phyloP scores from a whole-genome alignment of 257 asterid genomes.

The Eustoma russellianum region DNA sequence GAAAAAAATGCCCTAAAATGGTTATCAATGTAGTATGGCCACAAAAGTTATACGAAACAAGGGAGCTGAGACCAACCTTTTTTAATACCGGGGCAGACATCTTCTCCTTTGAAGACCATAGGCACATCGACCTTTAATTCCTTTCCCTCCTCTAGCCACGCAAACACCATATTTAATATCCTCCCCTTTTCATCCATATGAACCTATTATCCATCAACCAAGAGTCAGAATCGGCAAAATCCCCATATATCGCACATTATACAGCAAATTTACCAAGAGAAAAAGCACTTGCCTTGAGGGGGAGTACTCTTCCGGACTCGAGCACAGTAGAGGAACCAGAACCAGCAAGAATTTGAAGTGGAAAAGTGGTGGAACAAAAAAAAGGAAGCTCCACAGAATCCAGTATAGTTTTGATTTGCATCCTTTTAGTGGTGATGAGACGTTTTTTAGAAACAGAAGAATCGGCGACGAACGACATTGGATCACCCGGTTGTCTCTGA shows the following conservation, averaged over 20 bases:
- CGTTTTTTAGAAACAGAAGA: constrained; percentile 41
- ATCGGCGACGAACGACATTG: constrained; percentile 41
- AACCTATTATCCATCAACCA: constrained; percentile 29
- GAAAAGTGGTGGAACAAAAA: constrained; percentile 76
- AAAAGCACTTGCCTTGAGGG: constrained; percentile 55
- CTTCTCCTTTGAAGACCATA: constrained; percentile 70
- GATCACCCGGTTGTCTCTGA: constrained; percentile 43
- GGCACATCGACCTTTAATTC: constrained; percentile 76
- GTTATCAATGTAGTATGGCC: background rate
- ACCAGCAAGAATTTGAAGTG: constrained; percentile 89
- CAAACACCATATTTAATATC: constrained; percentile 78
- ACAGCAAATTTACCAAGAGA: background rate
- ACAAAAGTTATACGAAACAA: background rate
- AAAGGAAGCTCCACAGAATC: constrained; percentile 50
- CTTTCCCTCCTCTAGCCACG: constrained; percentile 93
- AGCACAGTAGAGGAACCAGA: constrained; percentile 69
- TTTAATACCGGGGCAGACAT: constrained; percentile 75
- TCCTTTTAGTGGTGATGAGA: constrained; percentile 71
- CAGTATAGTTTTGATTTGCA: constrained; percentile 73
- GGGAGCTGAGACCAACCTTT: constrained; percentile 47
- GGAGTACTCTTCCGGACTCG: constrained; percentile 66
- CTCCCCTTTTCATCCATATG: constrained; percentile 70
- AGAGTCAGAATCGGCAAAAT: background rate
- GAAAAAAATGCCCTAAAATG: background rate
- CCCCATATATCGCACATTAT: background rate